Conservation (phyloP, 257 asterid species). For the Solanum virginianum region DNA sequence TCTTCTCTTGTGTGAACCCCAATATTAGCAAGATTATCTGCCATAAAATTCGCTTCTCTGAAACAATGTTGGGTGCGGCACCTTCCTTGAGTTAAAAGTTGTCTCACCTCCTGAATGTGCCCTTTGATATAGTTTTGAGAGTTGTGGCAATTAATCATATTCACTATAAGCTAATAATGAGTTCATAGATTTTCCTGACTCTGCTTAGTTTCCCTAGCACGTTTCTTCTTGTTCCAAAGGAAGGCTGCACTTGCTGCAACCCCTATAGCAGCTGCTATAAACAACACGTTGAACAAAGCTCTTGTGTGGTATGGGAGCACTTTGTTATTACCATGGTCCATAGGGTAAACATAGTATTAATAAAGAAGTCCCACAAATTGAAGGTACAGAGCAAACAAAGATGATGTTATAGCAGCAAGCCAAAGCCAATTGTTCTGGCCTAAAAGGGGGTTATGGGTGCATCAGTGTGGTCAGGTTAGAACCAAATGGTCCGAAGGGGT, state of each 20-base stretch:
- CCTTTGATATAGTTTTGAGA: not conserved
- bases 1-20: not conserved
- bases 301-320: conserved; percentile 54
- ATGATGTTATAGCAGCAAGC: conserved; percentile 78
- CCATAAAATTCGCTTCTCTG: not conserved
- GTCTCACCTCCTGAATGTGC: not conserved
- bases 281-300: conserved; percentile 42
- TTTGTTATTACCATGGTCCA: conserved; percentile 46
- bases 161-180: conserved; percentile 13
- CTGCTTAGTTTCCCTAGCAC: conserved; percentile 38
- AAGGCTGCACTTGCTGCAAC: conserved; percentile 46
- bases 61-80: not conserved
- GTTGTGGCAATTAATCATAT: not conserved
- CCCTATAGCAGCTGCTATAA: conserved; percentile 48
- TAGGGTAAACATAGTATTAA: conserved; percentile 62
- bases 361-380: conserved; percentile 50
- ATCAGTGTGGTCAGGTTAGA: conserved; percentile 54
- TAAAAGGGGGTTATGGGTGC: conserved; percentile 48
- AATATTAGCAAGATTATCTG: not conserved
- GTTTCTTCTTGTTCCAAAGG: conserved; percentile 79
- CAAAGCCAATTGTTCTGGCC: conserved; percentile 88
- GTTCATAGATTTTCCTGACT: conserved; percentile 17
- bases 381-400: conserved; percentile 59
- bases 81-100: not conserved
- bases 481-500: conserved; percentile 30